Evolutionary conservation across 352 stramenopile genomes (phyloP).

Genomic region (Blastocystis sp.): DNA sequence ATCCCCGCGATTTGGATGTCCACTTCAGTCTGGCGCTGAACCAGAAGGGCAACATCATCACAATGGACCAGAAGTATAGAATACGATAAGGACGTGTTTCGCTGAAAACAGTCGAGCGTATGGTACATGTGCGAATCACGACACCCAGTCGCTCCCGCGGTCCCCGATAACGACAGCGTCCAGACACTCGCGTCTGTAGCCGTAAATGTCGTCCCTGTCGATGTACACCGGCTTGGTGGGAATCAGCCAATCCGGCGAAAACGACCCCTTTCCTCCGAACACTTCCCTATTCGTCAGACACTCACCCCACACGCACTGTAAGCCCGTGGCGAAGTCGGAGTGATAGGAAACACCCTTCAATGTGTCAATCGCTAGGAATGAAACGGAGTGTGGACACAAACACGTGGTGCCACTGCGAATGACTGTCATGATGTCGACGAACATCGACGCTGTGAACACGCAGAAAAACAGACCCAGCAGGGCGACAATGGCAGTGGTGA

Average conservation of each 20-base stretch:
- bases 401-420: conserved; percentile 27
- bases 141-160: neutral
- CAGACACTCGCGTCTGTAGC: neutral
- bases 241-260: conserved; percentile 38
- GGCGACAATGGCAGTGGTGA: conserved; percentile 5
- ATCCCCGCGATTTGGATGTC: conserved; percentile 88
- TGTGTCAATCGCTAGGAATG: conserved; percentile 31
- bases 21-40: conserved; percentile 12
- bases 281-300: neutral
- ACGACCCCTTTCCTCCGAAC: conserved; percentile 67
- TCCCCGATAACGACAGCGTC: neutral
- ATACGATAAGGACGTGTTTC: conserved; percentile 25
- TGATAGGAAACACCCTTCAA: conserved; percentile 33
- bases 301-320: neutral
- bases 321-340: neutral
- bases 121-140: neutral
- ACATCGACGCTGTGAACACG: conserved; percentile 39
- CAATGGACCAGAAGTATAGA: conserved; percentile 49
- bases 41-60: conserved; percentile 49
- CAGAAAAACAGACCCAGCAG: conserved; percentile 31
- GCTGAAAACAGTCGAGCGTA: neutral
- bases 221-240: conserved; percentile 10
- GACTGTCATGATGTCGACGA: conserved; percentile 8
- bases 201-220: conserved; percentile 27
- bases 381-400: neutral